Evolutionary conservation across 1,284 basidiomycete genomes (phyloP).

Genomic region (Puccinia polysora): DNA sequence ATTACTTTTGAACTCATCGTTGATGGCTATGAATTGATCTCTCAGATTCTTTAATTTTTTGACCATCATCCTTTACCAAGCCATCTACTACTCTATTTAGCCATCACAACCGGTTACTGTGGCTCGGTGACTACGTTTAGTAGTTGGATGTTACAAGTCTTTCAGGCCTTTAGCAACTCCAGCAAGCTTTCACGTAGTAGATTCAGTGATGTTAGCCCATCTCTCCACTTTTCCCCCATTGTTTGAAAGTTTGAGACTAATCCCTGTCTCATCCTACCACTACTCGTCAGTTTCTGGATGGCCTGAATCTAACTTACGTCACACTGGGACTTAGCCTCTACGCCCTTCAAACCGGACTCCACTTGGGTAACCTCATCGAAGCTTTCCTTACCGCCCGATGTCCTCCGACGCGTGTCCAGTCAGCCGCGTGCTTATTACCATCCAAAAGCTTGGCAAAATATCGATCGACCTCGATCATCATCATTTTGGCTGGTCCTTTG

Average conservation of each 20-base stretch:
- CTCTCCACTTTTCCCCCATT: constrained; percentile 11
- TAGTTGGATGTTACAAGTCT: constrained; percentile 84
- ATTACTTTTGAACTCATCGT: background rate
- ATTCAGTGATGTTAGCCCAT: constrained; percentile 68
- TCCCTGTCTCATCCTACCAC: background rate
- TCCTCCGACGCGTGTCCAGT: background rate
- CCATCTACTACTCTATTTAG: constrained; percentile 80
- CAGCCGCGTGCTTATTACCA: background rate
- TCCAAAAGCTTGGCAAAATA: background rate
- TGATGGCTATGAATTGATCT: background rate
- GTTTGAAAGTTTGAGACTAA: background rate
- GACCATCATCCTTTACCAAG: constrained; percentile 55
- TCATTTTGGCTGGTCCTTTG: constrained; percentile 46
- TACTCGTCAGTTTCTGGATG: constrained; percentile 70
- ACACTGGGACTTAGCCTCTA: constrained; percentile 62
- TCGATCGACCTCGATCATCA: constrained; percentile 1
- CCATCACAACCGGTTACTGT: constrained; percentile 87
- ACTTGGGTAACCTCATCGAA: constrained; percentile 29
- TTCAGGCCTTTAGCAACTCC: constrained; percentile 76
- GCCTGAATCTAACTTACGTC: constrained; percentile 72
- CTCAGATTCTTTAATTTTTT: background rate
- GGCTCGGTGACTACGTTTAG: constrained; percentile 96
- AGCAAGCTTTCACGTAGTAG: constrained; percentile 62
- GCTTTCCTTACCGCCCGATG: constrained; percentile 18
- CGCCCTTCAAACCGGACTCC: constrained; percentile 43